These are phyloP conservation scores for Chytriomyces sp. DNA, from an alignment of 192 early-diverging fungal genomes.

Conservation along the genomic window DNA sequence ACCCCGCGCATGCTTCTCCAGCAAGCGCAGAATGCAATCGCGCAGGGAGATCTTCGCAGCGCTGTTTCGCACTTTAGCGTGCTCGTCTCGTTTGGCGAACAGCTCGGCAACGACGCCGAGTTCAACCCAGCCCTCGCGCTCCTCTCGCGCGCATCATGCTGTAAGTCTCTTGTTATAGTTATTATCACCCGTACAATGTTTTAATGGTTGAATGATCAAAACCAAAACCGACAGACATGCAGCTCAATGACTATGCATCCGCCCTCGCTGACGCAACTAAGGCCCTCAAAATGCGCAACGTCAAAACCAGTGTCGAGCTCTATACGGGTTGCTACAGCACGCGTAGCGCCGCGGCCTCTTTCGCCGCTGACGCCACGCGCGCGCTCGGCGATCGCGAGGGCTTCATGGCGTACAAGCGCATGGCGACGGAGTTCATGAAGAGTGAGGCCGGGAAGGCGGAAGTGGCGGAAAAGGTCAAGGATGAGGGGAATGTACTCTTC, in stretches of 20 bases:
- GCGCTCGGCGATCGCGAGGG: constrained; percentile 20
- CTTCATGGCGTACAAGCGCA: constrained; percentile 26
- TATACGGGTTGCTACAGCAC: constrained; percentile 36
- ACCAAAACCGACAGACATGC: constrained; percentile 23
- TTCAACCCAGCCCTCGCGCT: constrained; percentile 28
- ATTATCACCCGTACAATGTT: neutral
- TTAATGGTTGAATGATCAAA: neutral
- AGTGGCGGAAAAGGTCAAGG: constrained; percentile 21
- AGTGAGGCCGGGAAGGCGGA: constrained; percentile 12
- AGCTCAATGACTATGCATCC: constrained; percentile 21
- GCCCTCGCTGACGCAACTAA: constrained; percentile 28
- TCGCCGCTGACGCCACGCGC: constrained; percentile 17
- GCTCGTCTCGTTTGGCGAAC: constrained; percentile 16
- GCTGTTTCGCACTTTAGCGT: constrained; percentile 13
- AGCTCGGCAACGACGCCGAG: neutral
- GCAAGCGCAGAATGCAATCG: constrained; percentile 24
- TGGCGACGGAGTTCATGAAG: constrained; percentile 37
- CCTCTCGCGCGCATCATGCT: constrained; percentile 28
- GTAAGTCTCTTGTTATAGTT: neutral
- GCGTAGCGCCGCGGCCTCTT: constrained; percentile 32
- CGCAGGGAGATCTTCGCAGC: neutral
- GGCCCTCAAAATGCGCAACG: constrained; percentile 21
- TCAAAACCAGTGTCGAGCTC: constrained; percentile 30
- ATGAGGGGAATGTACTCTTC: constrained; percentile 35
- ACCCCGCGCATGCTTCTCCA: constrained; percentile 18